A percentile compares a stretch with the other conserved stretches of the same genome.
These are phyloP conservation scores for Filobasidium floriforme DNA, from an alignment of 768 basidiomycete species.

Conservation along the genomic window DNA sequence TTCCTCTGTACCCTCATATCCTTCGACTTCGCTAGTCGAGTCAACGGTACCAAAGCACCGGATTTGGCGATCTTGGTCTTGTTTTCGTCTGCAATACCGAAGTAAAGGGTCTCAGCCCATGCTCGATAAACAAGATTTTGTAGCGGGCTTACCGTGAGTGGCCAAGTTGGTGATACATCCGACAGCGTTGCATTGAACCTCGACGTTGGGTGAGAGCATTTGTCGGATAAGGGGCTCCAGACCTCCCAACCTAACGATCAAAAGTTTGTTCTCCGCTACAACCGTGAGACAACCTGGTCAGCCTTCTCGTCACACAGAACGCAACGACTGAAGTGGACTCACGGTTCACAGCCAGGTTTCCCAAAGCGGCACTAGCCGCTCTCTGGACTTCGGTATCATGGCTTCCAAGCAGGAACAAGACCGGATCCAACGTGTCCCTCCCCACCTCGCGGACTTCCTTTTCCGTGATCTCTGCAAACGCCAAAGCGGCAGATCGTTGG, in stretches of 20 bases:
- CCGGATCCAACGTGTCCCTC: constrained; percentile 93
- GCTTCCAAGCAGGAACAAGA: constrained; percentile 89
- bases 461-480: constrained; percentile 98
- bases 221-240: constrained; percentile 96
- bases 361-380: constrained; percentile 92
- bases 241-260: constrained; percentile 95
- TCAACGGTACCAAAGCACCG: constrained; percentile 93
- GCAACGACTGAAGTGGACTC: constrained; percentile 45
- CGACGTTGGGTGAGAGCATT: constrained; percentile 97
- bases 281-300: background rate
- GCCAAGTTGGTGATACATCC: constrained; percentile 98
- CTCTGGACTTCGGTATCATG: constrained; percentile 99
- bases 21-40: constrained; percentile 89
- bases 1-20: constrained; percentile 99
- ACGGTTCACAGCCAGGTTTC: constrained; percentile 98
- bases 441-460: constrained; percentile 97
- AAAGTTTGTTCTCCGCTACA: constrained; percentile 93
- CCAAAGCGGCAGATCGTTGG: constrained; percentile 92
- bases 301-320: constrained; percentile 7
- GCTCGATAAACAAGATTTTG: too few species aligned
- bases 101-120: background rate
- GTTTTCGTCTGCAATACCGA: constrained; percentile 74
- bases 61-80: constrained; percentile 99
- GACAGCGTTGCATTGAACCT: constrained; percentile 98
- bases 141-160: constrained; percentile 72